These are phyloP conservation scores for Hypericum androsaemum DNA, from an alignment of 345 rosid species.

Conservation along the genomic window DNA sequence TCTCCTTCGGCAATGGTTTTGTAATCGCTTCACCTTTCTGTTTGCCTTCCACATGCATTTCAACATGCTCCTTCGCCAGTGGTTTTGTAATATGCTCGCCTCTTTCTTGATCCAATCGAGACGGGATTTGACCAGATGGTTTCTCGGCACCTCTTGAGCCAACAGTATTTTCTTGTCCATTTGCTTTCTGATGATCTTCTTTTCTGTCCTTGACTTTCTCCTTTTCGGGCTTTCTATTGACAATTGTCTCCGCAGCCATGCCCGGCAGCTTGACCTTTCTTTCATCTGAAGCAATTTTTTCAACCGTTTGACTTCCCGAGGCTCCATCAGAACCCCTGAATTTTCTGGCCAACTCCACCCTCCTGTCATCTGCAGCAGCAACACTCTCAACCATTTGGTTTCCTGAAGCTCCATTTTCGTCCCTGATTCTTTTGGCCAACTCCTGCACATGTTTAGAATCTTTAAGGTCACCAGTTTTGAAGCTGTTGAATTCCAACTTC, in stretches of 20 bases:
- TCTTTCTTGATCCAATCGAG: slow-evolving; percentile 27
- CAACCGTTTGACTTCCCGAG: background rate
- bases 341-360: slow-evolving; percentile 21
- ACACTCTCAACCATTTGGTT: slow-evolving; percentile 23
- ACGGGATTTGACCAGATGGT: slow-evolving; percentile 15
- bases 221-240: slow-evolving; percentile 9
- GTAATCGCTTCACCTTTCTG: slow-evolving; percentile 14
- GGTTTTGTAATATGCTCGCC: background rate
- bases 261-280: slow-evolving; percentile 26
- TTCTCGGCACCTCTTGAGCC: slow-evolving; percentile 20
- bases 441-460: slow-evolving; percentile 30
- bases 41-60: too few species aligned
- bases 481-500: slow-evolving; percentile 20
- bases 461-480: slow-evolving; percentile 12
- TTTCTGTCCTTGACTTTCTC: slow-evolving; percentile 23
- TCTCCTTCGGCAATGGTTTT: slow-evolving; percentile 32
- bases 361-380: slow-evolving; percentile 17
- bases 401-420: slow-evolving; percentile 23
- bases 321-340: too few species aligned
- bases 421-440: slow-evolving; percentile 30
- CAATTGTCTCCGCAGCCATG: slow-evolving; percentile 14
- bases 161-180: slow-evolving; percentile 16
- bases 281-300: slow-evolving; percentile 18
- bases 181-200: slow-evolving; percentile 24
- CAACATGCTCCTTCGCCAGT: too few species aligned